Conservation (phyloP, 495 filamentous ascomycete species). For the Lasiosphaeria miniovina region DNA sequence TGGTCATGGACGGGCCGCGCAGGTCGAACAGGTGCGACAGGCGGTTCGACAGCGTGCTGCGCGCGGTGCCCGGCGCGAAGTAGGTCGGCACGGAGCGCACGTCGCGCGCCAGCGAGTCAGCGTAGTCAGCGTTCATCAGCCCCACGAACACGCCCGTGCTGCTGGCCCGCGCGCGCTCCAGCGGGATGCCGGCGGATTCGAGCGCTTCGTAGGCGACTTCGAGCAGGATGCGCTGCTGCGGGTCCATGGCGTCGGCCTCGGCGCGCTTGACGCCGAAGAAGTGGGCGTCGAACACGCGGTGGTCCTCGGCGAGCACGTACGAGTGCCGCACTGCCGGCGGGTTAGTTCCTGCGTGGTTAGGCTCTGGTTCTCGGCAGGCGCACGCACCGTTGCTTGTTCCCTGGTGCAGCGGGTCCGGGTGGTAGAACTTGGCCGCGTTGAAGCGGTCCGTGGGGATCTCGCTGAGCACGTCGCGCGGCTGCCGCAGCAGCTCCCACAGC, state of each 20-base stretch:
- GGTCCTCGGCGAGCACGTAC: conserved; percentile 51
- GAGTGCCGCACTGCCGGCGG: conserved; percentile 32
- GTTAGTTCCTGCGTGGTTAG: too few relatives aligned
- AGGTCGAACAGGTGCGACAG: conserved; percentile 51
- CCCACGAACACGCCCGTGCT: conserved; percentile 53
- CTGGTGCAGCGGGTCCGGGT: conserved; percentile 36
- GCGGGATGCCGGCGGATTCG: conserved; percentile 55
- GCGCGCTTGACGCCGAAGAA: conserved; percentile 51
- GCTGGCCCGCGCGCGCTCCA: conserved; percentile 4
- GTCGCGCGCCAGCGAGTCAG: conserved; percentile 54
- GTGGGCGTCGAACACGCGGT: conserved; percentile 43
- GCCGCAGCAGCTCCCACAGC: conserved; percentile 40
- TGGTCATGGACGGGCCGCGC: conserved; percentile 34
- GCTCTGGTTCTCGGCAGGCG: conserved; percentile 26
- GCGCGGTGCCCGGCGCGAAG: conserved; percentile 28
- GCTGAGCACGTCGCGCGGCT: conserved; percentile 4
- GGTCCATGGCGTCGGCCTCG: conserved; percentile 51
- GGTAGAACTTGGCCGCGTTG: conserved; percentile 54
- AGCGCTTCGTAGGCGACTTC: conserved; percentile 50
- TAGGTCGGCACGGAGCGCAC: conserved; percentile 29
- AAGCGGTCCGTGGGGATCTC: conserved; percentile 54
- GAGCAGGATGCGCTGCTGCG: conserved; percentile 50
- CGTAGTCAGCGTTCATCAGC: conserved; percentile 38
- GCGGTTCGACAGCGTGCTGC: conserved; percentile 51
- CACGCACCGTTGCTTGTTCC: neutral